phyloP scores from a whole-genome alignment of 208 protist species.

The Trypanosoma platydactyli region DNA sequence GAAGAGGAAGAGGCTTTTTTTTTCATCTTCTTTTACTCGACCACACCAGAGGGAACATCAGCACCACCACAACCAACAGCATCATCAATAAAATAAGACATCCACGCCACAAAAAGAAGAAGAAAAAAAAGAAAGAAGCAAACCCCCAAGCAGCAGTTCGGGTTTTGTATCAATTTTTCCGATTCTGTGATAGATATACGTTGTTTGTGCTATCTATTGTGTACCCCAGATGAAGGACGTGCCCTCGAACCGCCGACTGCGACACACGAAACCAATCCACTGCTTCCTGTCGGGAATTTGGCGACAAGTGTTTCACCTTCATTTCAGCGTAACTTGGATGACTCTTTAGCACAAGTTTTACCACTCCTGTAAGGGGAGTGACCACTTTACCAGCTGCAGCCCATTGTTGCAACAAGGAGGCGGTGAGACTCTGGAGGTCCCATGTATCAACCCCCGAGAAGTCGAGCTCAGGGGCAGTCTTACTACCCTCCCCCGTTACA shows the following conservation, averaged over 20 bases:
- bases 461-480: background rate
- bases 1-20: too few species aligned
- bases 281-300: constrained; percentile 49
- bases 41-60: too few species aligned
- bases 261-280: constrained; percentile 64
- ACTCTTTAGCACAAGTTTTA: constrained; percentile 65
- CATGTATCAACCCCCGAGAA: constrained; percentile 10
- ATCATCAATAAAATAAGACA: background rate
- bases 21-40: too few species aligned
- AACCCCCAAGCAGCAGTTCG: background rate
- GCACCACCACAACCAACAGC: background rate
- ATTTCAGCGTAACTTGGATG: constrained; percentile 60
- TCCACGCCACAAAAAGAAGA: too few species aligned
- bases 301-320: constrained; percentile 52
- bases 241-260: constrained; percentile 43
- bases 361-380: constrained; percentile 52
- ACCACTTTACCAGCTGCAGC: constrained; percentile 23
- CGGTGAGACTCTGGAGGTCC: constrained; percentile 24
- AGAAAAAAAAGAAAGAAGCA: background rate
- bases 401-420: constrained; percentile 30
- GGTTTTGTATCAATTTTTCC: background rate
- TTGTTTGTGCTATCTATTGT: constrained; percentile 55
- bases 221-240: constrained; percentile 53
- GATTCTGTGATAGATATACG: constrained; percentile 39
- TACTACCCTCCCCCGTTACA: background rate